phyloP scores from a whole-genome alignment of 148 eudicot species.

The Arbutus unedo region DNA sequence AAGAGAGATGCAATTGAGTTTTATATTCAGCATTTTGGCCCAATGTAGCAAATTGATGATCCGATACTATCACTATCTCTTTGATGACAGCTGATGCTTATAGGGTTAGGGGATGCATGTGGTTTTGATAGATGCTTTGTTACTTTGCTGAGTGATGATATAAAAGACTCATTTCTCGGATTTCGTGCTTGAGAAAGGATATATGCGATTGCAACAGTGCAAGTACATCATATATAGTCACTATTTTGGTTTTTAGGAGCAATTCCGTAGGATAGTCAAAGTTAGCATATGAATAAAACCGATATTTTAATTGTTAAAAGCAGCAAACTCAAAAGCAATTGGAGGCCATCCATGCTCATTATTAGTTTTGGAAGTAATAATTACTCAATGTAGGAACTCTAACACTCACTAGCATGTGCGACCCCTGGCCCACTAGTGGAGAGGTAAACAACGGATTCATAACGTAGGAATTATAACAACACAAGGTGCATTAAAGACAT shows the following conservation, averaged over 20 bases:
- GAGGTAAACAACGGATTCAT: too few relatives aligned
- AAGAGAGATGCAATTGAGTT: background rate
- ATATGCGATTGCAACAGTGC: background rate
- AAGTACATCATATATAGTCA: background rate
- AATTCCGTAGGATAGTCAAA: background rate
- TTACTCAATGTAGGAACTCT: too few relatives aligned
- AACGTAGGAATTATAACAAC: too few relatives aligned
- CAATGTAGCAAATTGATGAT: background rate
- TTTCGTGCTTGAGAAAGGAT: background rate
- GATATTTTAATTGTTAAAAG: too few relatives aligned
- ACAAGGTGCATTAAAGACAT: too few relatives aligned
- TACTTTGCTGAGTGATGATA: conserved; percentile 5
- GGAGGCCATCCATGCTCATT: too few relatives aligned
- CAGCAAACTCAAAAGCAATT: too few relatives aligned
- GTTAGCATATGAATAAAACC: background rate
- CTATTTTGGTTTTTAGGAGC: background rate
- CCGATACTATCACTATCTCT: background rate
- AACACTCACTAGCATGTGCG: too few relatives aligned
- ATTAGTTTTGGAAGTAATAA: too few relatives aligned
- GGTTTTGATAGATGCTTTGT: background rate
- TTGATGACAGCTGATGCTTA: background rate
- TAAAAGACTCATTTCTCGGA: background rate
- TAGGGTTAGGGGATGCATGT: background rate
- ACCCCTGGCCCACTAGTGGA: too few relatives aligned
- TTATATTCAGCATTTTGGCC: background rate